A percentile compares a stretch with the other conserved stretches of the same genome.
Evolutionary conservation across 306 rosid genomes (phyloP).

Genomic region (Prunus kanzakura): DNA sequence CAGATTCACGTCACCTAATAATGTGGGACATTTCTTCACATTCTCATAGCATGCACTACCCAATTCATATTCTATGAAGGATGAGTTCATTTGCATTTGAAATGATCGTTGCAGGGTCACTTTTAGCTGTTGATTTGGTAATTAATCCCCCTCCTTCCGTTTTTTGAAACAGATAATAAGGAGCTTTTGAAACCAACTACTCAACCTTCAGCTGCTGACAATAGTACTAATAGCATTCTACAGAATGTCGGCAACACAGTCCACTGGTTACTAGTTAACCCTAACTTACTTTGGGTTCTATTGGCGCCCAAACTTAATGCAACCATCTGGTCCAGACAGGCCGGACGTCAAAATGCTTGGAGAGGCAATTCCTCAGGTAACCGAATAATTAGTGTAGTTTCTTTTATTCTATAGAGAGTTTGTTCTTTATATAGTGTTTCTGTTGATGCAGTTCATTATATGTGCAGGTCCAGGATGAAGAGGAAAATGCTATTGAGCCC

Average conservation of each 20-base stretch:
- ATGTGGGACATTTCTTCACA: too few relatives aligned
- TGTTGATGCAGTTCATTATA: not conserved
- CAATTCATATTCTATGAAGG: too few relatives aligned
- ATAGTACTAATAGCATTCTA: too few relatives aligned
- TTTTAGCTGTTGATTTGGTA: too few relatives aligned
- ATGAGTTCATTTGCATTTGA: too few relatives aligned
- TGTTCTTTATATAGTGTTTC: not conserved
- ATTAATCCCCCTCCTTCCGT: not conserved
- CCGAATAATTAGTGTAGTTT: not conserved
- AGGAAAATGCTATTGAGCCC: not conserved
- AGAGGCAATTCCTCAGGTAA: not conserved
- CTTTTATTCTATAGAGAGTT: not conserved
- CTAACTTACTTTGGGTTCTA: too few relatives aligned
- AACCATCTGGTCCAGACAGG: not conserved
- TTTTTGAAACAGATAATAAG: not conserved
- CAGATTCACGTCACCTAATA: too few relatives aligned
- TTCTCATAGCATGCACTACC: too few relatives aligned
- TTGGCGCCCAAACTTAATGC: not conserved
- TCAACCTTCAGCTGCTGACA: too few relatives aligned
- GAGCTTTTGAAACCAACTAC: not conserved
- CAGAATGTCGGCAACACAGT: too few relatives aligned
- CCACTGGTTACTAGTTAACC: too few relatives aligned
- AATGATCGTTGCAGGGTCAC: too few relatives aligned
- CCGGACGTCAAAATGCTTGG: not conserved
- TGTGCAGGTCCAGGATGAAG: not conserved